A percentile compares a stretch with the other conserved stretches of the same genome.
These are phyloP conservation scores for Phyllachora maydis DNA, from an alignment of 2,329 filamentous ascomycete genomes.

Conservation along the genomic window DNA sequence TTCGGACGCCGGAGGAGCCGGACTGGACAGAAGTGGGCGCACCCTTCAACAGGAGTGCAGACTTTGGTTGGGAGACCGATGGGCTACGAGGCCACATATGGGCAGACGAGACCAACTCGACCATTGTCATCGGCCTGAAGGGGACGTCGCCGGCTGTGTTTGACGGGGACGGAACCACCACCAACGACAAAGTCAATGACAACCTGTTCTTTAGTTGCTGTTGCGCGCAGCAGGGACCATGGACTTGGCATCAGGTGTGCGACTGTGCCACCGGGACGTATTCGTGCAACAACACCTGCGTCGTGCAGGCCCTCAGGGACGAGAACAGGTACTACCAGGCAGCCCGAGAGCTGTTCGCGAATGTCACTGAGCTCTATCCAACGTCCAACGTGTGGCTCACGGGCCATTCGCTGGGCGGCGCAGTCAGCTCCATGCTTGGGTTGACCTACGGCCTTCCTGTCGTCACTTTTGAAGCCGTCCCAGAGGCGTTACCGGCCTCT, in stretches of 20 bases:
- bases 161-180: conserved; percentile 90
- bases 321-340: conserved; percentile 88
- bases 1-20: conserved; percentile 44
- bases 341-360: conserved; percentile 74
- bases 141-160: conserved; percentile 82
- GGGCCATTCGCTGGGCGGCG: conserved; percentile 82
- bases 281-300: conserved; percentile 81
- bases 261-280: conserved; percentile 79
- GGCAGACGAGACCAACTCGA: conserved; percentile 66
- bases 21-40: conserved; percentile 71
- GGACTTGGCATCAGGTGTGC: conserved; percentile 80
- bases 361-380: conserved; percentile 78
- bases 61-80: conserved; percentile 85
- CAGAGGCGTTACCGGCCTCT: conserved; percentile 70
- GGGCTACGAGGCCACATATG: conserved; percentile 86
- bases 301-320: conserved; percentile 50
- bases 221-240: conserved; percentile 82
- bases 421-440: conserved; percentile 72
- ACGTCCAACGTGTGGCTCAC: conserved; percentile 70
- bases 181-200: conserved; percentile 94
- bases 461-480: conserved; percentile 86
- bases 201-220: conserved; percentile 98
- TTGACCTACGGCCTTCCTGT: conserved; percentile 78
- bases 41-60: conserved; percentile 66
- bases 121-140: conserved; percentile 81